phyloP scores from a whole-genome alignment of 2,329 filamentous ascomycete species.

The Penicillium sp. region DNA sequence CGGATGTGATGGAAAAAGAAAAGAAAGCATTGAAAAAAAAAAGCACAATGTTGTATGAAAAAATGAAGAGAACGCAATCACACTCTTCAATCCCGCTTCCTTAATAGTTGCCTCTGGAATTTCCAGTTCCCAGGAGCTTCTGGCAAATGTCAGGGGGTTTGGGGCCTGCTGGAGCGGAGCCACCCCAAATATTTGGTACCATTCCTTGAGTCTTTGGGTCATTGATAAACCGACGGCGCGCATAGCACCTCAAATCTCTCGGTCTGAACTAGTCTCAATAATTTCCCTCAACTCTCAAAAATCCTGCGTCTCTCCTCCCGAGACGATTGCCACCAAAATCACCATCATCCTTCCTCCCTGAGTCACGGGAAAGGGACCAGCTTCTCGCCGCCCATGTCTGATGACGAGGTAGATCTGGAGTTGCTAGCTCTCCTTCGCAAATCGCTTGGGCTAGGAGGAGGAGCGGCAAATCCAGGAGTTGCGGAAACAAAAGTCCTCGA shows the following conservation, averaged over 20 bases:
- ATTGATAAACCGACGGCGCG: constrained; percentile 18
- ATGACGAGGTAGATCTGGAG: constrained; percentile 89
- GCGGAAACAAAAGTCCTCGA: constrained; percentile 83
- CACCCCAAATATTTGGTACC: constrained; percentile 13
- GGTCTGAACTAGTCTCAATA: background rate
- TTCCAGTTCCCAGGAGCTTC: background rate
- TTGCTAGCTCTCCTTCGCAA: constrained; percentile 84
- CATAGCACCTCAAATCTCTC: constrained; percentile 1
- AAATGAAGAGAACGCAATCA: background rate
- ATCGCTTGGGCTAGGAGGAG: constrained; percentile 69
- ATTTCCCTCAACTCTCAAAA: background rate
- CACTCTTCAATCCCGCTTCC: background rate
- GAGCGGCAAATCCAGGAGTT: constrained; percentile 57
- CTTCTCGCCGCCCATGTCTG: constrained; percentile 68
- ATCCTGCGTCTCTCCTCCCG: constrained; percentile 1
- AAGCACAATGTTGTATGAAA: background rate
- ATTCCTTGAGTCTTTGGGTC: constrained; percentile 24
- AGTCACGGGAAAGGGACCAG: constrained; percentile 2
- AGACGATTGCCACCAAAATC: background rate
- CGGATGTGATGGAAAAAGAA: background rate
- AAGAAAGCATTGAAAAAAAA: background rate
- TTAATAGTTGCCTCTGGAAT: background rate
- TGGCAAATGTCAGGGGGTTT: constrained; percentile 6
- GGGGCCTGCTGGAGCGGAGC: constrained; percentile 2
- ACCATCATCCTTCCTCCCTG: background rate